Conservation (phyloP, 306 rosid genomes). For the Potentilla sterilis region DNA sequence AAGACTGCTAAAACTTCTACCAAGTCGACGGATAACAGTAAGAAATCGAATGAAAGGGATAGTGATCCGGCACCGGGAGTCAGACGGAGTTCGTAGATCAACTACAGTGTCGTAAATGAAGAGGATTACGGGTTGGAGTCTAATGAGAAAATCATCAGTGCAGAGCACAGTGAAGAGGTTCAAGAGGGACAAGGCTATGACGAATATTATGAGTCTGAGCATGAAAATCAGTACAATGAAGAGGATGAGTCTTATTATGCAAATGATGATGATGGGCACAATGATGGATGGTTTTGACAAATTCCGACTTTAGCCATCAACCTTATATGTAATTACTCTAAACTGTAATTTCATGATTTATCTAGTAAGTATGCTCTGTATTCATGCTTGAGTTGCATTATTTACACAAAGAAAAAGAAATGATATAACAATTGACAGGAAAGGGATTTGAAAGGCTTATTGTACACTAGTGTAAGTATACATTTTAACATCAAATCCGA, state of each 20-base stretch:
- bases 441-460: neutral
- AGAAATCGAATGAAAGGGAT: neutral
- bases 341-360: neutral
- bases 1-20: neutral
- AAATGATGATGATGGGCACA: neutral
- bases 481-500: neutral
- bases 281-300: constrained; percentile 3
- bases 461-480: too few relatives aligned
- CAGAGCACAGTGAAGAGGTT: neutral
- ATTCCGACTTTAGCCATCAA: neutral
- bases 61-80: neutral
- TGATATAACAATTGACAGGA: neutral
- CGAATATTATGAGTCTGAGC: neutral
- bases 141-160: neutral
- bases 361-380: neutral
- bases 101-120: neutral
- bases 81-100: neutral
- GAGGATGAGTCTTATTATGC: neutral
- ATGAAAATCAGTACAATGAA: neutral
- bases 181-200: neutral
- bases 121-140: neutral
- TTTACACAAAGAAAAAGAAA: neutral
- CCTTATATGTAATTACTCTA: neutral
- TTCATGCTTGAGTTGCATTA: neutral
- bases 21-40: neutral